Evolutionary conservation across 306 rosid genomes (phyloP).

Genomic region (Begonia peltatifolia): DNA sequence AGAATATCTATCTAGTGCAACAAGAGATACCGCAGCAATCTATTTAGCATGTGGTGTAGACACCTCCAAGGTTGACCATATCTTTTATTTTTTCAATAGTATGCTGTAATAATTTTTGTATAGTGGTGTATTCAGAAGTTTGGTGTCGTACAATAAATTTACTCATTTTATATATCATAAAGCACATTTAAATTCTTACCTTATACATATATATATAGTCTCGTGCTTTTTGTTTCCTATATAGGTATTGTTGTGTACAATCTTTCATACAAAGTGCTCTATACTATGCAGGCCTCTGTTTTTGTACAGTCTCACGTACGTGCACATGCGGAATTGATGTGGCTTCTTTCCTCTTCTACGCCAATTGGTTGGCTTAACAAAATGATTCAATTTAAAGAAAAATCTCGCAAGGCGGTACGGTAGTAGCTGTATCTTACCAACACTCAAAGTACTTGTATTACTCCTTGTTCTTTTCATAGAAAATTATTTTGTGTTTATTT

Average conservation of each 20-base stretch:
- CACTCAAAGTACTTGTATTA: too few relatives aligned
- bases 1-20: slow-evolving; percentile 53
- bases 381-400: slow-evolving; percentile 98
- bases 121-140: neutral
- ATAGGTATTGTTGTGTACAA: too few relatives aligned
- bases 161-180: neutral
- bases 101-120: too few relatives aligned
- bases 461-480: too few relatives aligned
- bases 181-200: neutral
- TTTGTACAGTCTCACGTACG: slow-evolving; percentile 96
- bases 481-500: too few relatives aligned
- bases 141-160: neutral
- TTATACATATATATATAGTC: too few relatives aligned
- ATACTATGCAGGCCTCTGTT: slow-evolving; percentile 59
- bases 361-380: slow-evolving; percentile 90
- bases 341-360: slow-evolving; percentile 75
- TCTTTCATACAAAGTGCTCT: too few relatives aligned
- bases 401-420: slow-evolving; percentile 96
- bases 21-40: slow-evolving; percentile 89
- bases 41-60: slow-evolving; percentile 94
- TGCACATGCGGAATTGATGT: slow-evolving; percentile 92
- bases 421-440: slow-evolving; percentile 18
- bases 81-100: slow-evolving; percentile 3
- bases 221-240: too few relatives aligned
- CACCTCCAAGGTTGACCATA: slow-evolving; percentile 58